These are phyloP conservation scores for Pestalotiopsis sp. DNA, from an alignment of 2,329 filamentous ascomycete genomes.

Conservation along the genomic window DNA sequence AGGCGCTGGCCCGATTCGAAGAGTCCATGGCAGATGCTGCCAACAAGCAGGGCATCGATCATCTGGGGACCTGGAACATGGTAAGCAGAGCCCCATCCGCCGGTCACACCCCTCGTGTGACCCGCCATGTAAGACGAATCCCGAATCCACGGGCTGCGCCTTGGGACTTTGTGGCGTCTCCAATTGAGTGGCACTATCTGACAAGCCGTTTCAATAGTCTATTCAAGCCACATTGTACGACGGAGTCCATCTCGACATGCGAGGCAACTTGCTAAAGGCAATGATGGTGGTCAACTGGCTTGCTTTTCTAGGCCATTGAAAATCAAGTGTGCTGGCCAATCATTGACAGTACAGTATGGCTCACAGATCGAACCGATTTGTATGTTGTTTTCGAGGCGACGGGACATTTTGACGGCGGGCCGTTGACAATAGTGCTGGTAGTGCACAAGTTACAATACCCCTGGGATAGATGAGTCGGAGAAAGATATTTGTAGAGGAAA, in stretches of 20 bases:
- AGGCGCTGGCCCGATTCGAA: constrained; percentile 48
- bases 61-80: constrained; percentile 54
- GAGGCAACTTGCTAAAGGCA: constrained; percentile 49
- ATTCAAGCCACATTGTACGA: constrained; percentile 50
- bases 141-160: background rate
- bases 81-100: constrained; percentile 18
- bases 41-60: constrained; percentile 40
- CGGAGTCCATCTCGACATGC: constrained; percentile 50
- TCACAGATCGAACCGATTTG: background rate
- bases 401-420: background rate
- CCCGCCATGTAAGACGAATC: background rate
- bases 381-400: background rate
- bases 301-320: constrained; percentile 29
- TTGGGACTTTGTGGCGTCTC: background rate
- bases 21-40: constrained; percentile 38
- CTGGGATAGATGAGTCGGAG: background rate
- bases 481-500: background rate
- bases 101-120: background rate
- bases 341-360: background rate
- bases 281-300: constrained; percentile 54
- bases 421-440: background rate
- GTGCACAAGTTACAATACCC: background rate
- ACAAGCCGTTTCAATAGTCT: constrained; percentile 17
- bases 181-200: background rate
- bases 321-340: background rate